Evolutionary conservation across 768 basidiomycete species (phyloP).

Genomic region (Boletus rex-veris): DNA sequence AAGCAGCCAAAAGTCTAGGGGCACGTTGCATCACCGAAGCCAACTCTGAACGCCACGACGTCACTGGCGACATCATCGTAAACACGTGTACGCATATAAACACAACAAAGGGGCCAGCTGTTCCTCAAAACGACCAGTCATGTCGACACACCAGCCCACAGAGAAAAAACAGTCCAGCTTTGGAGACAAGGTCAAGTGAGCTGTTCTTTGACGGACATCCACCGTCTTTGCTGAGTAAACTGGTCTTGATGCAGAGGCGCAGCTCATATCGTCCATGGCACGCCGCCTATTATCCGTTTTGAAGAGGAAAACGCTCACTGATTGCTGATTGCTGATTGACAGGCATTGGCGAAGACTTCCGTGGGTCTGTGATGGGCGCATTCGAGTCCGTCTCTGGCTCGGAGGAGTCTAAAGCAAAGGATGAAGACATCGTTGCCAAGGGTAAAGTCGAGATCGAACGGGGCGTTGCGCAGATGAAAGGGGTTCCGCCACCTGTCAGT

Average conservation of each 20-base stretch:
- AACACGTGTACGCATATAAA: slow-evolving; percentile 2
- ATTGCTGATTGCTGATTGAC: not conserved
- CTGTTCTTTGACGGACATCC: too few species aligned
- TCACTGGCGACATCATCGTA: slow-evolving; percentile 17
- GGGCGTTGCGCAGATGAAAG: slow-evolving; percentile 35
- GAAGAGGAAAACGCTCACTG: not conserved
- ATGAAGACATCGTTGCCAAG: slow-evolving; percentile 36
- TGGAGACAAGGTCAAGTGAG: slow-evolving; percentile 15
- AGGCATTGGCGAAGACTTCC: slow-evolving; percentile 45
- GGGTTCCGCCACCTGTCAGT: not conserved
- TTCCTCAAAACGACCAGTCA: not conserved
- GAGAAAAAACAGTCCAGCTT: slow-evolving; percentile 8
- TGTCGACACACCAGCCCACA: not conserved
- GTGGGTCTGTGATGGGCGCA: slow-evolving; percentile 41
- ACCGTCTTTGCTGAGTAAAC: not conserved
- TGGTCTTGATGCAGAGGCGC: slow-evolving; percentile 29
- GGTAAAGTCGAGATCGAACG: slow-evolving; percentile 41
- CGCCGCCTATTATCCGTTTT: not conserved
- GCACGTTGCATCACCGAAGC: slow-evolving; percentile 15
- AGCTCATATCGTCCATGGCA: slow-evolving; percentile 37
- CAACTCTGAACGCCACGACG: slow-evolving; percentile 15
- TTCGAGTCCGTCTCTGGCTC: slow-evolving; percentile 33
- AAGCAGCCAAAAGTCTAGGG: not conserved
- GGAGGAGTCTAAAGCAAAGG: slow-evolving; percentile 23
- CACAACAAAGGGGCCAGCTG: not conserved